phyloP scores from a whole-genome alignment of 768 basidiomycete genomes.

The Russula lepida region DNA sequence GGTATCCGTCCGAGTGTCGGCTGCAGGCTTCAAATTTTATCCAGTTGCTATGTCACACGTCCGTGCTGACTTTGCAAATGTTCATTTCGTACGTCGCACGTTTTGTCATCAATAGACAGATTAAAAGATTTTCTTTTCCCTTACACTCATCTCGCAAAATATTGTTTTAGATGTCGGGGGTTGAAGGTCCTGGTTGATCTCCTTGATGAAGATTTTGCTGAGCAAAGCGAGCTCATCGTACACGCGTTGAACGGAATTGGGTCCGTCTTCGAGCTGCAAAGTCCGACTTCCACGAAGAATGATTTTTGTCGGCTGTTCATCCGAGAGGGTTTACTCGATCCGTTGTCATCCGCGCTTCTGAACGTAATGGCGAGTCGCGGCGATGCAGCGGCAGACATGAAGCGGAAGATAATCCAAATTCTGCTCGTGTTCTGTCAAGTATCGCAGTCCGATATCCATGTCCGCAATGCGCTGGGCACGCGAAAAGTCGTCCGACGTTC shows the following conservation, averaged over 20 bases:
- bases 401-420: constrained; percentile 84
- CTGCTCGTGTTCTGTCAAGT: constrained; percentile 89
- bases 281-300: constrained; percentile 85
- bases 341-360: constrained; percentile 80
- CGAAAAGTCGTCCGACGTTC: constrained; percentile 82
- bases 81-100: constrained; percentile 80
- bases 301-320: constrained; percentile 99
- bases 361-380: constrained; percentile 77
- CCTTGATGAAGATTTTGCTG: constrained; percentile 90
- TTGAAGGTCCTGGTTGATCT: constrained; percentile 91
- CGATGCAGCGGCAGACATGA: constrained; percentile 60
- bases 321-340: constrained; percentile 88
- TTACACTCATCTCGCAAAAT: not conserved
- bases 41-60: constrained; percentile 83
- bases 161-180: constrained; percentile 72
- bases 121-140: not conserved
- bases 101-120: not conserved
- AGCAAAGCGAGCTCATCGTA: constrained; percentile 84
- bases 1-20: constrained; percentile 86
- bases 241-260: constrained; percentile 92
- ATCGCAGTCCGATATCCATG: constrained; percentile 90
- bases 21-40: constrained; percentile 95
- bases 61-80: constrained; percentile 93
- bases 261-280: constrained; percentile 92
- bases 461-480: constrained; percentile 85